phyloP scores from a whole-genome alignment of 768 basidiomycete species.

The Russula emetica region DNA sequence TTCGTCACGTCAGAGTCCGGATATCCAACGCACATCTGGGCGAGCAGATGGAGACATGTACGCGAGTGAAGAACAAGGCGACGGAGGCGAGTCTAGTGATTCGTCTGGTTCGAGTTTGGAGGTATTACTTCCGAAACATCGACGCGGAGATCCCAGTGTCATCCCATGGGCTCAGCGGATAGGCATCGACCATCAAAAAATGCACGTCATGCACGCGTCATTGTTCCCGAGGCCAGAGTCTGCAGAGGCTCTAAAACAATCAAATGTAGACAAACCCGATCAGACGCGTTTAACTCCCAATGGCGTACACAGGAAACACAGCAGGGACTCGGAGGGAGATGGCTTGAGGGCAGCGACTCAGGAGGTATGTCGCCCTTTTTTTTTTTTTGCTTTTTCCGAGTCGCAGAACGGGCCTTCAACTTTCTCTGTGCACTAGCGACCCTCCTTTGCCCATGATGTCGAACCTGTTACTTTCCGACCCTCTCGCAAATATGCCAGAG shows the following conservation, averaged over 20 bases:
- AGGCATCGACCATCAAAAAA: constrained; percentile 79
- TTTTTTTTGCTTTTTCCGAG: constrained; percentile 13
- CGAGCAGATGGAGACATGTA: constrained; percentile 7
- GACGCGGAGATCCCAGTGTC: constrained; percentile 44
- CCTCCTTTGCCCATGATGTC: constrained; percentile 73
- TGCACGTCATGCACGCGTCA: constrained; percentile 92
- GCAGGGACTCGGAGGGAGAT: constrained; percentile 74
- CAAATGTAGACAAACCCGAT: constrained; percentile 13
- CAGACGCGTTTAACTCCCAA: constrained; percentile 36
- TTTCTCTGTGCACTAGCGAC: constrained; percentile 44
- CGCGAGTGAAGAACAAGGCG: constrained; percentile 39
- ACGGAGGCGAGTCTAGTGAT: constrained; percentile 36
- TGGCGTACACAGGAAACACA: constrained; percentile 59
- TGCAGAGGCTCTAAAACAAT: constrained; percentile 50
- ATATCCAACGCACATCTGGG: constrained; percentile 4
- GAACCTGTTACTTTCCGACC: constrained; percentile 65
- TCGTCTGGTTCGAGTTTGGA: constrained; percentile 35
- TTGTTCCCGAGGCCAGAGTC: constrained; percentile 77
- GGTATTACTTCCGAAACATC: constrained; percentile 31
- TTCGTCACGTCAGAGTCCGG: constrained; percentile 28
- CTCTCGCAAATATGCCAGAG: constrained; percentile 75
- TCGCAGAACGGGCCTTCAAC: constrained; percentile 2
- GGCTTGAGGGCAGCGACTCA: constrained; percentile 51
- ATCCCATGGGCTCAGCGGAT: constrained; percentile 70
- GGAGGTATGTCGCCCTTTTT: constrained; percentile 46